Base-by-base conservation (phyloP, 148 eudicot species). In the Camellia sinensis region DNA sequence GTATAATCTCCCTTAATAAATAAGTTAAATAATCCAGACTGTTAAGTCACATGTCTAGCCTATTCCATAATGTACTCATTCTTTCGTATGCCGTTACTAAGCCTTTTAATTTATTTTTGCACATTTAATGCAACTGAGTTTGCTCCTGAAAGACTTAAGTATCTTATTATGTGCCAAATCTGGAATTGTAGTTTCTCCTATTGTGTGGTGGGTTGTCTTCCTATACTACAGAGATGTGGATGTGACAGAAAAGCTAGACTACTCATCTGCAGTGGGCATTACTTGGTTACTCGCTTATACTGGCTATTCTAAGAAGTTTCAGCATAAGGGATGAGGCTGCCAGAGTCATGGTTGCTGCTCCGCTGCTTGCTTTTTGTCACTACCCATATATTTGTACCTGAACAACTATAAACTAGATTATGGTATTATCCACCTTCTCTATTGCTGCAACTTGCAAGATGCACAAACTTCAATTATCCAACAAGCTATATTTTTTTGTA, bases 151-250 rank as follows among this genome's bases (percentile, higher is more conserved):
- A 54, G 14, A 53, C 59, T 15, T 22, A 19, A 29, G 50, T 46
- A 6, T 19, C 37, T 48, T n/a, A 50, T 18, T 76, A 15, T 63
- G 54, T 76, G 14, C 61, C 4, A 53, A 10, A 56, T 40, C 46
- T 13, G 19, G 17, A 46, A 48, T 71, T 29, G 18, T 64, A 29
- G 17, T 22, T 61, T 67, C 21, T 13, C 41, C 45, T 52, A 8
- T 14, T 66, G 15, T 9, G 3, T 46, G 50, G 11, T 75, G 74
- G 60, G 17, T 78, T 53, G 44, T n/a, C n/a, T n/a, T n/a, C n/a
- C n/a, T n/a, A n/a, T n/a, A n/a, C n/a, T n/a, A 86, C 93, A 94
- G 98, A 79, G 98, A 95, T 73, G 80, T 91, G 64, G 92, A 91
- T 78, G 69, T 90, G 61, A 95, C 98, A 8, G 97, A 95, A 83